A percentile compares a stretch with the other conserved stretches of the same genome.
Conservation (phyloP, 257 asterid species). For the Jasminum sambac region DNA sequence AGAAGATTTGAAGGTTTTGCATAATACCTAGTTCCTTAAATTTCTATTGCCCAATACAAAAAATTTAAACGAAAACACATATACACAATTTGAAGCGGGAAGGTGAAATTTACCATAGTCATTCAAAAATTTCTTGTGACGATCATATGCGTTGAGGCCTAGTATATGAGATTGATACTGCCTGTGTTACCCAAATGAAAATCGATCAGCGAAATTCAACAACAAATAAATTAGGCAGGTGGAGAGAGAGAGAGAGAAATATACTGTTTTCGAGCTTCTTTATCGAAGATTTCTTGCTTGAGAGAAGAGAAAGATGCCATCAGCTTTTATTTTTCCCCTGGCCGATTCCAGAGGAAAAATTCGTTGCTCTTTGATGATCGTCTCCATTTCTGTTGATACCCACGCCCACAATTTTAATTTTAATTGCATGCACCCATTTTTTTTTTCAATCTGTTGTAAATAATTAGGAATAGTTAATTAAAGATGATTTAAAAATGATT, state of each 20-base stretch:
- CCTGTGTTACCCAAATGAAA: slow-evolving; percentile 39
- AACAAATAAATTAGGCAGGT: not conserved
- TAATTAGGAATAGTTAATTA: too few relatives aligned
- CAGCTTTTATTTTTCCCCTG: slow-evolving; percentile 19
- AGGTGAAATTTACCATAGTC: slow-evolving; percentile 63
- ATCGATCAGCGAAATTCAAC: slow-evolving; percentile 14
- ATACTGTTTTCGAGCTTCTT: slow-evolving; percentile 75
- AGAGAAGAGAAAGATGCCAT: slow-evolving; percentile 85
- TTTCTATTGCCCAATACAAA: not conserved
- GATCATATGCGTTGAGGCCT: slow-evolving; percentile 97
- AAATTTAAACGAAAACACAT: not conserved
- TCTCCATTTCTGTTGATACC: not conserved
- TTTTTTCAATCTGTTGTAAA: too few relatives aligned
- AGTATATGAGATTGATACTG: slow-evolving; percentile 86
- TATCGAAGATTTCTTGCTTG: slow-evolving; percentile 78
- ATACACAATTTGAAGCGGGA: not conserved
- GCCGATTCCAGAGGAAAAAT: not conserved
- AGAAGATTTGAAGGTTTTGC: not conserved
- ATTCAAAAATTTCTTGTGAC: slow-evolving; percentile 81
- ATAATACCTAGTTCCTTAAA: not conserved
- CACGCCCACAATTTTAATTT: too few relatives aligned
- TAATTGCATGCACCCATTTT: too few relatives aligned
- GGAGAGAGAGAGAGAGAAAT: slow-evolving; percentile 12
- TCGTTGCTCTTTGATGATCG: not conserved
- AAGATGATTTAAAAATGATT: too few relatives aligned